These are phyloP conservation scores for Suillus americanus DNA, from an alignment of 768 basidiomycete species.

Conservation along the genomic window DNA sequence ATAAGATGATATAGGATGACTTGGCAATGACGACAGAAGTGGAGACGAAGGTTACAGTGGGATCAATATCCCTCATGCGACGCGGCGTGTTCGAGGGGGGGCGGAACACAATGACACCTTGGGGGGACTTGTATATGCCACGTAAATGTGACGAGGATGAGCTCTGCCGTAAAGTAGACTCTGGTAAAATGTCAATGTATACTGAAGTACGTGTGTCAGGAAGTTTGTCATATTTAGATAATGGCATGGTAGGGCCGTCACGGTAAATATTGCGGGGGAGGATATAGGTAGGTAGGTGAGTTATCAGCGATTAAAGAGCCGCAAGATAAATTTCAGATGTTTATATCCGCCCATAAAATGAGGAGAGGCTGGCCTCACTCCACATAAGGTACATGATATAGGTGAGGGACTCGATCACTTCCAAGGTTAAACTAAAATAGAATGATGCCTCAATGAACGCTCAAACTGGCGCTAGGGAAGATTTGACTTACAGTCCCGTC, in stretches of 20 bases:
- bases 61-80: constrained; percentile 58
- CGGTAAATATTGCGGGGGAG: too few relatives aligned
- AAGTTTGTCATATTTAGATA: constrained; percentile 21
- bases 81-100: constrained; percentile 39
- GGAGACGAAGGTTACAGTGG: constrained; percentile 63
- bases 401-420: constrained; percentile 33
- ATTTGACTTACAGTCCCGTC: constrained; percentile 58
- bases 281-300: constrained; percentile 14
- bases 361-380: too few relatives aligned
- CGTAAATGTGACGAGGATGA: constrained; percentile 1
- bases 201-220: constrained; percentile 29
- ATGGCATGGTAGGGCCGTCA: constrained; percentile 19
- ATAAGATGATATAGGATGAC: constrained; percentile 55
- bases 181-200: constrained; percentile 33
- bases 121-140: neutral
- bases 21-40: constrained; percentile 46
- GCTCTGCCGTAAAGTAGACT: constrained; percentile 9
- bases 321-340: constrained; percentile 24
- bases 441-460: constrained; percentile 23
- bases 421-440: constrained; percentile 20
- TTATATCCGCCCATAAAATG: constrained; percentile 14
- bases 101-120: neutral
- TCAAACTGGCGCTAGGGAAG: constrained; percentile 1
- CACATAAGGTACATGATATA: too few relatives aligned
- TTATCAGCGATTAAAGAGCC: constrained; percentile 11